These are phyloP conservation scores for Kwoniella sp. DNA, from an alignment of 768 basidiomycete species.

Conservation along the genomic window DNA sequence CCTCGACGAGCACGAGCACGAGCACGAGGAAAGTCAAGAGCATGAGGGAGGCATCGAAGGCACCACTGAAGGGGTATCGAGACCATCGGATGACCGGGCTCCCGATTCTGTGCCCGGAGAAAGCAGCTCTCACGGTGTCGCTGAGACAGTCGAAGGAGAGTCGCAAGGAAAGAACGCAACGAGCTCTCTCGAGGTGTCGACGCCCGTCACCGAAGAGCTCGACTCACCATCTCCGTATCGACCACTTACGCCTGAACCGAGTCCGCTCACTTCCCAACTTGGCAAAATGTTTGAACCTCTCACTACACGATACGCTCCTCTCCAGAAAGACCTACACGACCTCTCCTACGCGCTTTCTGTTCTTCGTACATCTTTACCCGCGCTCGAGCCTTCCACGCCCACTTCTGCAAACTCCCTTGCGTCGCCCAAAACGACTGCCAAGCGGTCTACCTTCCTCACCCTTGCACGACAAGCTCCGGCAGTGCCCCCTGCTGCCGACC, in stretches of 20 bases:
- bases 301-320: conserved; percentile 24
- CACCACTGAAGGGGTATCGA: not conserved
- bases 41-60: not conserved
- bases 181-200: not conserved
- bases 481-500: conserved; percentile 24
- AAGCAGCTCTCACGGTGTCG: not conserved
- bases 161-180: not conserved
- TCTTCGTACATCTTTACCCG: conserved; percentile 32
- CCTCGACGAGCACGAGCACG: conserved; percentile 27
- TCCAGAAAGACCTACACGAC: conserved; percentile 47
- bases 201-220: not conserved
- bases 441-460: conserved; percentile 22
- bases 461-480: conserved; percentile 17
- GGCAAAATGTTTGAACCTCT: conserved; percentile 36
- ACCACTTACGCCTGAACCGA: conserved; percentile 13
- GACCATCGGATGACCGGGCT: too few species aligned
- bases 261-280: conserved; percentile 25
- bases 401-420: not conserved
- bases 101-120: too few species aligned
- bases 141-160: not conserved
- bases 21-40: not conserved
- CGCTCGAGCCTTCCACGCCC: conserved; percentile 17
- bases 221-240: not conserved
- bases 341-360: conserved; percentile 42
- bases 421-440: conserved; percentile 24